These are phyloP conservation scores for Rhizoctonia solani DNA, from an alignment of 1,284 basidiomycete species.

Conservation along the genomic window DNA sequence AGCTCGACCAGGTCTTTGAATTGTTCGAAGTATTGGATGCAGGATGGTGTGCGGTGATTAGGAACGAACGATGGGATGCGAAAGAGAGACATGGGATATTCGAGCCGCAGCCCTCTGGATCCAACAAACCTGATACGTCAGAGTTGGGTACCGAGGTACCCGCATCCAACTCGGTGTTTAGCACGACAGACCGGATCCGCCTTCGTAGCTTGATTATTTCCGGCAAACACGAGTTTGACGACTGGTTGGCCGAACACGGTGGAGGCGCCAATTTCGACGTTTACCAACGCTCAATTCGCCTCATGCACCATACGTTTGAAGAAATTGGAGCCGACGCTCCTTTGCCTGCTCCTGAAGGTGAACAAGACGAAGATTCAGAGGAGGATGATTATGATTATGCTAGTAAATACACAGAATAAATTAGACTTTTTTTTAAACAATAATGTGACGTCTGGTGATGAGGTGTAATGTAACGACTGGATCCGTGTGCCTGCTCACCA, in stretches of 20 bases:
- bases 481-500: neutral
- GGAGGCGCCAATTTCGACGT: slow-evolving; percentile 13
- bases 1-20: slow-evolving; percentile 13
- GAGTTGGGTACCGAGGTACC: neutral
- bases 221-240: slow-evolving; percentile 25
- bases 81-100: slow-evolving; percentile 23
- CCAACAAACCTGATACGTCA: too few relatives aligned
- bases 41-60: slow-evolving; percentile 26
- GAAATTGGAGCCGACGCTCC: slow-evolving; percentile 10
- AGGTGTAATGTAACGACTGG: neutral
- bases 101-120: neutral
- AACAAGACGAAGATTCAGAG: slow-evolving; percentile 5
- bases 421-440: neutral
- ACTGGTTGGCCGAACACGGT: slow-evolving; percentile 30
- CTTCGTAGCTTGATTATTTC: slow-evolving; percentile 17
- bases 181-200: slow-evolving; percentile 20
- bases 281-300: slow-evolving; percentile 6
- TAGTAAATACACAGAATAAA: neutral
- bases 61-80: slow-evolving; percentile 26
- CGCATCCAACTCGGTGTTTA: neutral
- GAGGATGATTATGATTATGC: neutral
- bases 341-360: neutral
- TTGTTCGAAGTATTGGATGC: slow-evolving; percentile 9
- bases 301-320: slow-evolving; percentile 7
- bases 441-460: neutral